Conservation (phyloP, 768 basidiomycete genomes). For the Sporobolomyces phaffii region DNA sequence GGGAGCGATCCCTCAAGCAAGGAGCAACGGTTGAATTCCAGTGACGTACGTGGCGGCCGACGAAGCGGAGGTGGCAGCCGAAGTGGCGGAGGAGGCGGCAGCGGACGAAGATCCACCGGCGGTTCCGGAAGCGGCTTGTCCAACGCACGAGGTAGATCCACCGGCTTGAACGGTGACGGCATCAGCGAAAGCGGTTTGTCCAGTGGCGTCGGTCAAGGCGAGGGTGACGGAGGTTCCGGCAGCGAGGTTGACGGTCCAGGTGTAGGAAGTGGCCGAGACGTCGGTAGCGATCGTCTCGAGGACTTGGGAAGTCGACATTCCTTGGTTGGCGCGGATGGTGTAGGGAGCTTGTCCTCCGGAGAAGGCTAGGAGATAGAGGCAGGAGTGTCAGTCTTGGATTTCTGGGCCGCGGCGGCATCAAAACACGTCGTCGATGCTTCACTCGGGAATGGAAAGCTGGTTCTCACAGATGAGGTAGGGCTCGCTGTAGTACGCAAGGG, state of each 20-base stretch:
- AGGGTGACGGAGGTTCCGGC: conserved; percentile 32
- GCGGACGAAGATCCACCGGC: not conserved
- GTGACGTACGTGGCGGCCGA: not conserved
- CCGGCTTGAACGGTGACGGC: conserved; percentile 16
- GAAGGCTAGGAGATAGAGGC: not conserved
- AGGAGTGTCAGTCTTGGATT: not conserved
- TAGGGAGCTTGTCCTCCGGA: conserved; percentile 9
- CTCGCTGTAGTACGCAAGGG: conserved; percentile 1
- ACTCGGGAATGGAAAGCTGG: not conserved
- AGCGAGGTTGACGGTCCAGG: conserved; percentile 28
- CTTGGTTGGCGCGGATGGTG: conserved; percentile 23
- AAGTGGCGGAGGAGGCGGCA: not conserved
- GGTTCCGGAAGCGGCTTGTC: conserved; percentile 6
- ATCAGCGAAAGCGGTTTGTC: conserved; percentile 15
- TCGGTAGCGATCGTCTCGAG: conserved; percentile 24
- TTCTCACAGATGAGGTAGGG: conserved; percentile 15
- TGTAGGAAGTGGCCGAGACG: conserved; percentile 14
- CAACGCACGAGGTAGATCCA: conserved; percentile 12
- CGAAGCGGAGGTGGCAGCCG: not conserved
- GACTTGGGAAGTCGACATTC: conserved; percentile 16
- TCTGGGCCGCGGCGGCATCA: not conserved
- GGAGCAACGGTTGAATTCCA: too few relatives aligned
- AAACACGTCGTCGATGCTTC: not conserved
- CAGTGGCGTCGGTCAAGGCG: conserved; percentile 25
- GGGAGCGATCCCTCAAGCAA: too few relatives aligned